phyloP scores from a whole-genome alignment of 495 filamentous ascomycete species.

The Hyaloscypha bicolor region DNA sequence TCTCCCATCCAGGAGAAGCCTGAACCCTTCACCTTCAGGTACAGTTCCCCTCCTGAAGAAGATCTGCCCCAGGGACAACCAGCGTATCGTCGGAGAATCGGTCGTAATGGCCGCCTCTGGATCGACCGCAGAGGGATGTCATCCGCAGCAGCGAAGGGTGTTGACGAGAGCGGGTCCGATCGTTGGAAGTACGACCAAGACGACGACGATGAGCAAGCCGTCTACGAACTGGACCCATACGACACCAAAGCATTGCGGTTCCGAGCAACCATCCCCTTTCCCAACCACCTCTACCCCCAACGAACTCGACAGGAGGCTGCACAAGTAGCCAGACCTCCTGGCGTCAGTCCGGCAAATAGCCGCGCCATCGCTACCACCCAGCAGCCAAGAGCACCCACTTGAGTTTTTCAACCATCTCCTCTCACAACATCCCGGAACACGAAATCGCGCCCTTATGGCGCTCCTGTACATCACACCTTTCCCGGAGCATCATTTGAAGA shows the following conservation, averaged over 20 bases:
- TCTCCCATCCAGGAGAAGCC: slow-evolving; percentile 30
- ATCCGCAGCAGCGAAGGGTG: slow-evolving; percentile 47
- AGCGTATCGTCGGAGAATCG: slow-evolving; percentile 69
- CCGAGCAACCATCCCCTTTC: slow-evolving; percentile 66
- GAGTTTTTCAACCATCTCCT: slow-evolving; percentile 4
- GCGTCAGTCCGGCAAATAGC: slow-evolving; percentile 36
- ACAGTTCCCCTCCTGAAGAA: slow-evolving; percentile 32
- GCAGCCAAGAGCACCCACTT: slow-evolving; percentile 16
- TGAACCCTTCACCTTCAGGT: slow-evolving; percentile 31
- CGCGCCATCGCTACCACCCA: slow-evolving; percentile 24
- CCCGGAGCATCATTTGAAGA: slow-evolving; percentile 16
- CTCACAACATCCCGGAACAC: slow-evolving; percentile 3
- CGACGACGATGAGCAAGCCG: slow-evolving; percentile 63
- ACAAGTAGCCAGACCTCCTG: slow-evolving; percentile 9
- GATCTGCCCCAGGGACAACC: slow-evolving; percentile 41
- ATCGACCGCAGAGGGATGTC: slow-evolving; percentile 72
- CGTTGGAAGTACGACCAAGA: slow-evolving; percentile 86
- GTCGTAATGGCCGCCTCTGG: slow-evolving; percentile 76
- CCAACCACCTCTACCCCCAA: slow-evolving; percentile 32
- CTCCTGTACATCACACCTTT: slow-evolving; percentile 24
- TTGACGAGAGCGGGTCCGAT: slow-evolving; percentile 56
- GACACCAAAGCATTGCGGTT: slow-evolving; percentile 72
- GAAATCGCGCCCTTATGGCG: slow-evolving; percentile 6
- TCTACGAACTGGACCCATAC: slow-evolving; percentile 70
- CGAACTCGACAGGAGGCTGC: slow-evolving; percentile 21